These are phyloP conservation scores for Trifolium repens DNA, from an alignment of 306 rosid genomes.

Conservation along the genomic window DNA sequence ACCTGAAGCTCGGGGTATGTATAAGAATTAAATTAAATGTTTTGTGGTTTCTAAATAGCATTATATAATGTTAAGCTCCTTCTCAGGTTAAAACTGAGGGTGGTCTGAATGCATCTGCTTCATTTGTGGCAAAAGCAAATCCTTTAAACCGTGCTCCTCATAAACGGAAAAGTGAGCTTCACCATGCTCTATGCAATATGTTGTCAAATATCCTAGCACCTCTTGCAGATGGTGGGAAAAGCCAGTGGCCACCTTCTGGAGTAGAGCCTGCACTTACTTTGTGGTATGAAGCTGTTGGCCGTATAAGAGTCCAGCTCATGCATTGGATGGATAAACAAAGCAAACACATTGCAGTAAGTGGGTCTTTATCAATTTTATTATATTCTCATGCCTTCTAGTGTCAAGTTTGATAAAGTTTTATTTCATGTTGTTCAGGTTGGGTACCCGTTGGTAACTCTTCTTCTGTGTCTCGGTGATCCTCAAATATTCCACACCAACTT, in stretches of 20 bases:
- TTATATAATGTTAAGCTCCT: slow-evolving; percentile 37
- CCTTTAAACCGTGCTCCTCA: slow-evolving; percentile 94
- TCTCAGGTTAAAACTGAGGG: slow-evolving; percentile 97
- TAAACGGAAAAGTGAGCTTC: slow-evolving; percentile 97
- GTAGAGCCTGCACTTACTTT: slow-evolving; percentile 93
- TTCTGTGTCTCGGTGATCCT: slow-evolving; percentile 97
- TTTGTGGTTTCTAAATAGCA: slow-evolving; percentile 23
- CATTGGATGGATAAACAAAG: slow-evolving; percentile 99
- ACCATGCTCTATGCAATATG: slow-evolving; percentile 97
- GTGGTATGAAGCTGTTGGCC: slow-evolving; percentile 99
- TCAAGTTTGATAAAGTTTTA: slow-evolving; percentile 23
- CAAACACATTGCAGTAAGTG: slow-evolving; percentile 92
- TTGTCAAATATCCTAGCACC: slow-evolving; percentile 96
- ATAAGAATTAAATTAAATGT: slow-evolving; percentile 33
- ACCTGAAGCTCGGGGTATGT: slow-evolving; percentile 97
- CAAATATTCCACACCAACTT: slow-evolving; percentile 78
- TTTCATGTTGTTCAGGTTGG: slow-evolving; percentile 68
- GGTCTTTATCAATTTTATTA: slow-evolving; percentile 31
- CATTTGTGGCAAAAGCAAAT: slow-evolving; percentile 99
- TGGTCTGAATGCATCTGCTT: slow-evolving; percentile 97
- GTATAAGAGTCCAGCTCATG: slow-evolving; percentile 79
- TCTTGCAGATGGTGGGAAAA: slow-evolving; percentile 97
- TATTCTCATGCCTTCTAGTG: slow-evolving; percentile 27
- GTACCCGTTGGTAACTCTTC: slow-evolving; percentile 94
- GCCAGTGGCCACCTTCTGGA: slow-evolving; percentile 98